phyloP scores from a whole-genome alignment of 1,139 yeast species.

The Magnusiomyces clavatus region DNA sequence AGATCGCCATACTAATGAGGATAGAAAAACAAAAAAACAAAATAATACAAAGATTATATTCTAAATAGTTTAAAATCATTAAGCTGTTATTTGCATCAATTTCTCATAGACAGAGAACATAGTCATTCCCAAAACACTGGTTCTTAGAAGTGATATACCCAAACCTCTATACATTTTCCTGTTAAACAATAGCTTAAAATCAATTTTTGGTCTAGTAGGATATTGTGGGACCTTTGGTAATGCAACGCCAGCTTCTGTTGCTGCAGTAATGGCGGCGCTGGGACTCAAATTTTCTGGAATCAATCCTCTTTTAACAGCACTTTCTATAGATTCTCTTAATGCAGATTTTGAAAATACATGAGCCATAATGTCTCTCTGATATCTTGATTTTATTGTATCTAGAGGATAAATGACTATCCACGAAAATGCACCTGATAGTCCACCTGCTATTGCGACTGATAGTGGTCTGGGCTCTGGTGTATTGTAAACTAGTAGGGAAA shows the following conservation, averaged over 20 bases:
- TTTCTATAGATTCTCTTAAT: slow-evolving; percentile 18
- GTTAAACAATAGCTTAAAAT: slow-evolving; percentile 21
- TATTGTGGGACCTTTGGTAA: slow-evolving; percentile 11
- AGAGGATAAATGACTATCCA: slow-evolving; percentile 74
- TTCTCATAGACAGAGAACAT: slow-evolving; percentile 69
- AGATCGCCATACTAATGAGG: slow-evolving; percentile 24
- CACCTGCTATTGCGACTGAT: slow-evolving; percentile 62
- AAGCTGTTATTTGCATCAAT: slow-evolving; percentile 26
- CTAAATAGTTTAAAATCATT: background rate
- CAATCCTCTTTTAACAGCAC: slow-evolving; percentile 13
- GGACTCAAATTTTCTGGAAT: slow-evolving; percentile 26
- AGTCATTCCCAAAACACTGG: slow-evolving; percentile 65
- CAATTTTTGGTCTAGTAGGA: slow-evolving; percentile 12
- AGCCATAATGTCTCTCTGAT: slow-evolving; percentile 66
- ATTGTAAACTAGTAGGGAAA: slow-evolving; percentile 24
- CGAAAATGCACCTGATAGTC: slow-evolving; percentile 62
- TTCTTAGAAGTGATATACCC: slow-evolving; percentile 63
- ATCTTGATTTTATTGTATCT: slow-evolving; percentile 68
- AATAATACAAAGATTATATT: slow-evolving; percentile 16
- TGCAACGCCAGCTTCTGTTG: slow-evolving; percentile 17
- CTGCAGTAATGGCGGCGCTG: slow-evolving; percentile 15
- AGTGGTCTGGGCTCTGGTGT: slow-evolving; percentile 32
- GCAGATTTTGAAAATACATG: slow-evolving; percentile 36
- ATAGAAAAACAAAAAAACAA: slow-evolving; percentile 17
- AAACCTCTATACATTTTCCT: slow-evolving; percentile 64